These are phyloP conservation scores for Saturnispora besseyi DNA, from an alignment of 805 yeast genomes.

Conservation along the genomic window DNA sequence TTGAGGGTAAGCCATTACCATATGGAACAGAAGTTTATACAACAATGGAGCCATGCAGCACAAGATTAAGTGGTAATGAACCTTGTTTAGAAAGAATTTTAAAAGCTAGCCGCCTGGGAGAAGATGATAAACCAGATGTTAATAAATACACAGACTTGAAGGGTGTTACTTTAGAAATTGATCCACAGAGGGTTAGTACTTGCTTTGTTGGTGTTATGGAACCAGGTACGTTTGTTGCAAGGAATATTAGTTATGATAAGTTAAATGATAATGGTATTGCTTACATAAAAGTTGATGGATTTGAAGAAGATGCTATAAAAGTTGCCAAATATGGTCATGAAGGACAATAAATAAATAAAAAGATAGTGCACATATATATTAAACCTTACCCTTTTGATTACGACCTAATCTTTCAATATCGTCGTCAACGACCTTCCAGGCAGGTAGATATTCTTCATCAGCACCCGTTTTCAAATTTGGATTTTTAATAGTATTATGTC, in stretches of 20 bases:
- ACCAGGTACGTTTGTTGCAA: slow-evolving; percentile 80
- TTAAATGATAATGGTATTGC: slow-evolving; percentile 51
- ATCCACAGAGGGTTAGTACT: slow-evolving; percentile 29
- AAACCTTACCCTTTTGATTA: slow-evolving; percentile 16
- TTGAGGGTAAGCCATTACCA: slow-evolving; percentile 44
- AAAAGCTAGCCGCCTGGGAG: slow-evolving; percentile 1
- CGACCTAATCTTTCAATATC: slow-evolving; percentile 45
- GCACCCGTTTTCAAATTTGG: slow-evolving; percentile 38
- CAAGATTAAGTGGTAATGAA: slow-evolving; percentile 76
- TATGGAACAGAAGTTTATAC: slow-evolving; percentile 77
- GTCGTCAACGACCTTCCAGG: slow-evolving; percentile 51
- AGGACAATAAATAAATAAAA: not conserved
- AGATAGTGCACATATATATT: not conserved
- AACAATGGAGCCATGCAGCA: slow-evolving; percentile 96
- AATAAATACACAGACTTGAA: slow-evolving; percentile 36
- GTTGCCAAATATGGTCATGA: slow-evolving; percentile 70
- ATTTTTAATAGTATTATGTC: slow-evolving; percentile 59
- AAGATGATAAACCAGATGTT: not conserved
- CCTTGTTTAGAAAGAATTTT: slow-evolving; percentile 84
- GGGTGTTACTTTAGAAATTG: not conserved
- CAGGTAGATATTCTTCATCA: slow-evolving; percentile 34
- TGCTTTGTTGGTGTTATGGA: slow-evolving; percentile 90
- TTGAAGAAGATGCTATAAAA: slow-evolving; percentile 55
- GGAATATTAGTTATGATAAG: slow-evolving; percentile 54
- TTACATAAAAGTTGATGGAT: slow-evolving; percentile 77